Conservation (phyloP, 495 filamentous ascomycete species). For the Chaetomium tenue region DNA sequence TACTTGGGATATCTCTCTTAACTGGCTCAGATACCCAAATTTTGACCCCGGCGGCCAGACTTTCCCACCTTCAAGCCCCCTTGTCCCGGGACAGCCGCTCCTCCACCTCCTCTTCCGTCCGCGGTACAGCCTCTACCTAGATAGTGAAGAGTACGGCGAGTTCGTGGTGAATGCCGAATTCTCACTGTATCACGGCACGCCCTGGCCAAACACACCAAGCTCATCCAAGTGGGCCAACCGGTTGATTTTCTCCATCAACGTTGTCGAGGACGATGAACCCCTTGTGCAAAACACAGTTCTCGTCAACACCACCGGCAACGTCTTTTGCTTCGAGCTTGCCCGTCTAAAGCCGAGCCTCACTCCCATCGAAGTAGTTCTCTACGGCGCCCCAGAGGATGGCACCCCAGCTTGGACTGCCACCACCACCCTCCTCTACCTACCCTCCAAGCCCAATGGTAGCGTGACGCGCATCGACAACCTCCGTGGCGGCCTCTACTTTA, state of each 20-base stretch:
- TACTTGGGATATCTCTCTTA: neutral
- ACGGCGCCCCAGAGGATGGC: conserved; percentile 42
- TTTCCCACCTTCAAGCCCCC: conserved; percentile 38
- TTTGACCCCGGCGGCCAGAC: conserved; percentile 64
- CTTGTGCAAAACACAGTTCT: conserved; percentile 42
- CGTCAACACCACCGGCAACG: conserved; percentile 49
- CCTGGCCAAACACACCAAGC: conserved; percentile 41
- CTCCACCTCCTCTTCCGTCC: conserved; percentile 59
- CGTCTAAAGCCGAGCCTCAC: conserved; percentile 44
- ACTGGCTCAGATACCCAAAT: conserved; percentile 46
- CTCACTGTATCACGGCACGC: conserved; percentile 50
- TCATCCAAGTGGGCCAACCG: conserved; percentile 27
- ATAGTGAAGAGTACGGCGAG: conserved; percentile 51
- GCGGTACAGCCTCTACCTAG: conserved; percentile 60
- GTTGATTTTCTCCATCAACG: conserved; percentile 41
- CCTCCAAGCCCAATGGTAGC: conserved; percentile 57
- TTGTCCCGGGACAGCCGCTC: conserved; percentile 41
- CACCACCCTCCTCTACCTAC: conserved; percentile 55
- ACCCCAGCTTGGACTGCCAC: conserved; percentile 39
- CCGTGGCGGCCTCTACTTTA: conserved; percentile 54
- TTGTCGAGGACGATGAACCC: conserved; percentile 32
- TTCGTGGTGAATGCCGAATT: conserved; percentile 61
- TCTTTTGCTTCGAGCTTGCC: conserved; percentile 50
- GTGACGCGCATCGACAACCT: conserved; percentile 62
- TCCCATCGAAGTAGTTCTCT: conserved; percentile 47